A percentile compares a stretch with the other conserved stretches of the same genome.
Evolutionary conservation across 805 yeast species (phyloP).

Genomic region (Cyberlindnera maritima): DNA sequence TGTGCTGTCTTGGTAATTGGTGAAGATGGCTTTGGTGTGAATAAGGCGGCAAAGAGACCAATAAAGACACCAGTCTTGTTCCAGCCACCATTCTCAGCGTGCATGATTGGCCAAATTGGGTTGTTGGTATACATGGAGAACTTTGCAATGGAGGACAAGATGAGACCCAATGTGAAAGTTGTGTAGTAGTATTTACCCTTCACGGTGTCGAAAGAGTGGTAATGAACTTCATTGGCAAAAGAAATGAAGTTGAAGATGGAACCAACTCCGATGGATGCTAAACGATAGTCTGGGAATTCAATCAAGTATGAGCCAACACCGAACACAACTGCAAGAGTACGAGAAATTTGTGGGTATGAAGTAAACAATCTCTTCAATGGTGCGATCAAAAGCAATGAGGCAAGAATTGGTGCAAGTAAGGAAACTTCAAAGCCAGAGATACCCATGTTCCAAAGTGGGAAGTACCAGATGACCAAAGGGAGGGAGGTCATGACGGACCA

Average conservation of each 20-base stretch:
- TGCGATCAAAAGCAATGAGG: conserved; percentile 51
- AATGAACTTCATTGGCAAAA: conserved; percentile 37
- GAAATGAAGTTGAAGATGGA: conserved; percentile 59
- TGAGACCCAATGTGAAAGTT: conserved; percentile 68
- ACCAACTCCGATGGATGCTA: conserved; percentile 66
- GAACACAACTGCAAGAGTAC: conserved; percentile 51
- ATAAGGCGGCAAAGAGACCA: conserved; percentile 62
- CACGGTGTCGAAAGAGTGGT: conserved; percentile 22
- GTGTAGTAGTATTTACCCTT: conserved; percentile 37
- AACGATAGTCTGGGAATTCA: conserved; percentile 65
- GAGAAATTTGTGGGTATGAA: conserved; percentile 49
- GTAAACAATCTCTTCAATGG: conserved; percentile 39
- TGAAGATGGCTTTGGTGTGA: conserved; percentile 42
- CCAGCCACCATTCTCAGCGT: conserved; percentile 80
- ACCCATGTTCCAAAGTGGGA: conserved; percentile 98
- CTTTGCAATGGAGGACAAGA: conserved; percentile 71
- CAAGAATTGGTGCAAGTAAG: conserved; percentile 54
- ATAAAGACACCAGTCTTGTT: conserved; percentile 64
- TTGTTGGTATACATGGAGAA: conserved; percentile 79
- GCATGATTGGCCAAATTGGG: conserved; percentile 96
- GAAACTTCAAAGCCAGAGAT: conserved; percentile 90
- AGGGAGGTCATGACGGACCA: conserved; percentile 85
- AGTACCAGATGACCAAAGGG: conserved; percentile 89
- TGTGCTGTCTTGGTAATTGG: not conserved
- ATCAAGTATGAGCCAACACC: conserved; percentile 78